phyloP scores from a whole-genome alignment of 1,284 basidiomycete species.

The Fomitopsis palustris region DNA sequence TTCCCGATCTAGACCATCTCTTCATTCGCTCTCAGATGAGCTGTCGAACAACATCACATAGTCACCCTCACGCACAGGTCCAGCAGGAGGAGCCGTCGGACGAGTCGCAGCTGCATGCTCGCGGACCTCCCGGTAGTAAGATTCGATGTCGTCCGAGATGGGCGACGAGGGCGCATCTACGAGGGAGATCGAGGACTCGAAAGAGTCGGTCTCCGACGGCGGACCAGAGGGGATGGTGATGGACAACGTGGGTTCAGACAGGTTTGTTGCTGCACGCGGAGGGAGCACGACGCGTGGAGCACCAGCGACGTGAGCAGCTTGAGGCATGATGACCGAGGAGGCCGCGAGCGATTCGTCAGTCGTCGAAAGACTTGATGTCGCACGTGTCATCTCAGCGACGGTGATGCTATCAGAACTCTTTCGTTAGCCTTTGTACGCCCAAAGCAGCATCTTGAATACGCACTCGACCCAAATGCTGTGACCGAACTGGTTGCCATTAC shows the following conservation, averaged over 20 bases:
- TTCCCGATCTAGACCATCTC: background rate
- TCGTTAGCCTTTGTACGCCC: constrained; percentile 8
- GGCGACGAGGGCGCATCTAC: constrained; percentile 55
- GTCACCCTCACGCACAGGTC: constrained; percentile 38
- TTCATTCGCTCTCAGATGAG: constrained; percentile 45
- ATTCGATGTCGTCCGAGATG: constrained; percentile 36
- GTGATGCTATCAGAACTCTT: constrained; percentile 46
- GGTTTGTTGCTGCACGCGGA: constrained; percentile 16
- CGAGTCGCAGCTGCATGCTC: constrained; percentile 29
- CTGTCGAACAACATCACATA: constrained; percentile 73
- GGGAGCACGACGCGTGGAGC: constrained; percentile 15
- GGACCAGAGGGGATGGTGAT: constrained; percentile 34
- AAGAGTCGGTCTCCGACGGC: constrained; percentile 42
- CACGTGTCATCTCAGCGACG: constrained; percentile 49
- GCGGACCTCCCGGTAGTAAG: constrained; percentile 57
- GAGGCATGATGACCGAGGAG: constrained; percentile 70
- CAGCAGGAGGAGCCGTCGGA: constrained; percentile 25
- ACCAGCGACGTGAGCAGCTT: constrained; percentile 26
- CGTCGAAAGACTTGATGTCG: constrained; percentile 33
- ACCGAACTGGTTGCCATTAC: constrained; percentile 60
- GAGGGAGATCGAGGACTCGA: constrained; percentile 56
- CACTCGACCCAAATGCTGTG: constrained; percentile 75
- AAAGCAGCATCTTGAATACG: constrained; percentile 23
- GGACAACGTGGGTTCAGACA: constrained; percentile 19
- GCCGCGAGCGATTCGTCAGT: constrained; percentile 52